Evolutionary conservation across 345 rosid genomes (phyloP).

Genomic region (Balakata baccata): DNA sequence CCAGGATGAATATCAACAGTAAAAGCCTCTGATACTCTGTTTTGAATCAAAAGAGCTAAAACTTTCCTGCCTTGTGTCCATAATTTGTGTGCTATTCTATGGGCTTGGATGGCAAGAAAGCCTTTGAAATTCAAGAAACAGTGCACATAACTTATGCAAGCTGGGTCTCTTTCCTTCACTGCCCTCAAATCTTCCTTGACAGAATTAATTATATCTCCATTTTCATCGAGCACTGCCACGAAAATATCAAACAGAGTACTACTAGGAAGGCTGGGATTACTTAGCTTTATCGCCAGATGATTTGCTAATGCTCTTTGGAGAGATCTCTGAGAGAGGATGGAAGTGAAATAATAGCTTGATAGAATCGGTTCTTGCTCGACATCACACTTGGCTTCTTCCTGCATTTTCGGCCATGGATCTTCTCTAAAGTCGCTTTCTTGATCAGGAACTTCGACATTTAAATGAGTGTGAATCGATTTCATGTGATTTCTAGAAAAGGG

Average conservation of each 20-base stretch:
- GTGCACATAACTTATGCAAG: constrained; percentile 71
- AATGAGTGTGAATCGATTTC: constrained; percentile 31
- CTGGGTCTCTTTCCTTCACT: constrained; percentile 75
- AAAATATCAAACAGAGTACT: constrained; percentile 59
- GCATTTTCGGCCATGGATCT: constrained; percentile 57
- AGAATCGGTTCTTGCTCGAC: constrained; percentile 62
- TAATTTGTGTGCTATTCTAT: constrained; percentile 68
- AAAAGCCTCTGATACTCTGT: constrained; percentile 68
- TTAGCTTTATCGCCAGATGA: constrained; percentile 59
- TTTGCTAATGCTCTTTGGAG: constrained; percentile 69
- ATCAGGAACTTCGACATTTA: constrained; percentile 20
- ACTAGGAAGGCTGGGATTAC: constrained; percentile 58
- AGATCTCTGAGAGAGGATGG: constrained; percentile 59
- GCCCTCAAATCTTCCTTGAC: constrained; percentile 66
- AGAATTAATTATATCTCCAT: constrained; percentile 44
- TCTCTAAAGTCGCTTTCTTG: constrained; percentile 26
- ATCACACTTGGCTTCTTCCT: constrained; percentile 62
- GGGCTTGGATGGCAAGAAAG: constrained; percentile 74
- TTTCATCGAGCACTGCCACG: constrained; percentile 47
- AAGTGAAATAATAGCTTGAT: constrained; percentile 59
- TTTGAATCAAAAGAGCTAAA: constrained; percentile 71
- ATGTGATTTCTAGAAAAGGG: constrained; percentile 33
- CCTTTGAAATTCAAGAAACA: constrained; percentile 80
- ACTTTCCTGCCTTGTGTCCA: constrained; percentile 62
- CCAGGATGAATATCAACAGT: constrained; percentile 94